Base-by-base conservation (phyloP, 1,284 basidiomycete genomes). In the Pseudozyma thailandica region DNA sequence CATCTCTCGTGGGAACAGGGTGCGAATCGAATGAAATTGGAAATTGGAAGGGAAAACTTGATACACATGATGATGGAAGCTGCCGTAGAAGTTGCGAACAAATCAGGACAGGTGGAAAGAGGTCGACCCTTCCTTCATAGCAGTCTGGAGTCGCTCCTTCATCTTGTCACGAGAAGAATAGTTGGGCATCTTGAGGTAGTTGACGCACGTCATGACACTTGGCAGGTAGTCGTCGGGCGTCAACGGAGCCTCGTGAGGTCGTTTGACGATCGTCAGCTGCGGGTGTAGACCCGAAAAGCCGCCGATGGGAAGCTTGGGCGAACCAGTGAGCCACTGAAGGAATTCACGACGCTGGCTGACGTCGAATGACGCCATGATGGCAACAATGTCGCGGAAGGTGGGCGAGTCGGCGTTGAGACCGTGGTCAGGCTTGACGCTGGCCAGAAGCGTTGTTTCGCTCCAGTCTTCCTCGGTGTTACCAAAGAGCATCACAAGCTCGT, bases 161-260 rank as follows among this genome's bases (percentile, higher is more conserved):
- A 82, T 81, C 52, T 65, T 68, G 18, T 80, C 77, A 27, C 72
- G 59, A 39, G 59, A 65, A 16, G 77, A 76, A 64, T 81, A 82
- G 45, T 53, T 63, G 21, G 81, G 81, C 63, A 82, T 68, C 72
- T 82, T 82, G 56, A 81, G 74, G 49, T 81, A 85, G 57, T 97
- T 96, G 72, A 95, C 94, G 83, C 95, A 98, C 10, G 95, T 98
- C 95, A 98, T 98, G 43, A 98, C 94, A 81, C 92, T 94, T 0
- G 95, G 95, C 37, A 98, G 86, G 82, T 96, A 96, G 83, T 96
- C 92, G 83, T 98, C 94, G 1, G 95, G 92, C 16, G 89, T 89
- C 50, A 80, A 50, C 23, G 80, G 80, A 23, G 91, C 86, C 83
- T 98, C 96, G 77, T 95, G 93, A 18, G 93, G 93, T 83, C 98